A percentile compares a stretch with the other conserved stretches of the same genome.
Conservation (phyloP, 2,329 filamentous ascomycete species). For the Myriosclerotinia duriaeana region DNA sequence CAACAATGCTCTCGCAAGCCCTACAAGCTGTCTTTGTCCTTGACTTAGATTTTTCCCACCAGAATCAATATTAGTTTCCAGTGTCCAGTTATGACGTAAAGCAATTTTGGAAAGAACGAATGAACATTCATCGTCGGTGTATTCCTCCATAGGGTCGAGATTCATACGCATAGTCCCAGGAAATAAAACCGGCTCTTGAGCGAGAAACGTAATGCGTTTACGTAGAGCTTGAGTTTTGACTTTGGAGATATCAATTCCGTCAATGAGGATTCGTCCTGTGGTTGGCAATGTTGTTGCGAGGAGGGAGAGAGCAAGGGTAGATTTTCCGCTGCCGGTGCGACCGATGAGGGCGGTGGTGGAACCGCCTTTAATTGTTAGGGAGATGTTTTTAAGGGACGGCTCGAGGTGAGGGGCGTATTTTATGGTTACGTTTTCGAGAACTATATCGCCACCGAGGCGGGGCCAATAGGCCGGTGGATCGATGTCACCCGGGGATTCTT, state of each 20-base stretch:
- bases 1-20: constrained; percentile 61
- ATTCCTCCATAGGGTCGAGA: constrained; percentile 59
- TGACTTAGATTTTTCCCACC: constrained; percentile 63
- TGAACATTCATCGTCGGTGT: constrained; percentile 54
- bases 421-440: constrained; percentile 75
- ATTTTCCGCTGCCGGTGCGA: constrained; percentile 80
- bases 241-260: constrained; percentile 58
- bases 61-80: constrained; percentile 57
- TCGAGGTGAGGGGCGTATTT: constrained; percentile 77
- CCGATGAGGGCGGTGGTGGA: constrained; percentile 78
- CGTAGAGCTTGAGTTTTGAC: constrained; percentile 60
- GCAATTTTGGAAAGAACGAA: constrained; percentile 56
- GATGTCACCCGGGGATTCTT: constrained; percentile 67
- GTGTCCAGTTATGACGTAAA: constrained; percentile 54
- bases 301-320: constrained; percentile 65
- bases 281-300: constrained; percentile 57
- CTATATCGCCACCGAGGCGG: constrained; percentile 65
- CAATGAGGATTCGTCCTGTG: constrained; percentile 57
- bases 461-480: constrained; percentile 78
- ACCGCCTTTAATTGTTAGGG: constrained; percentile 73
- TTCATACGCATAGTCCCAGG: constrained; percentile 61
- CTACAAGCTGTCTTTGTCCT: constrained; percentile 64
- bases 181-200: constrained; percentile 66
- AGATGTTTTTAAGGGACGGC: constrained; percentile 66
- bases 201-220: constrained; percentile 63